Evolutionary conservation across 495 filamentous ascomycete genomes (phyloP), one percentile per base, ranked within the genome.

Genomic region (Aspergillus ostianus): DNA sequence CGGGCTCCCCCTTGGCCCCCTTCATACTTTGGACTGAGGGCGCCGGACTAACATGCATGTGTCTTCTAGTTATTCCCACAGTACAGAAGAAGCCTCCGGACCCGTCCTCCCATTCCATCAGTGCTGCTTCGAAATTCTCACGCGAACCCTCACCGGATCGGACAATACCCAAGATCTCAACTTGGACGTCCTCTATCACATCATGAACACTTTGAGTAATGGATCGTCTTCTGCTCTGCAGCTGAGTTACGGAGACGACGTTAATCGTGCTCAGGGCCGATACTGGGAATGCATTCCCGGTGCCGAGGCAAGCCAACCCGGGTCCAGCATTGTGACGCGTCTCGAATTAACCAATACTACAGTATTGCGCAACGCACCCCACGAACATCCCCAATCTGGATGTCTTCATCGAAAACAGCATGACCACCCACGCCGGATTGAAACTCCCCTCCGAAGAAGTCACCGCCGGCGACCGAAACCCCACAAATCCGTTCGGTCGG

Each of bases 211-310:
- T 9, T 20, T 60, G 17, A 58, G 59, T 59, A 67, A 67, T 48
- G 21, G 55, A 10, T 51, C 57, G 8, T 46, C 53, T 17, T 62
- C 59, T 0, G 59, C 65, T 9, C 23, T 67, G 13, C 45, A 61
- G 9, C 36, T 67, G 10, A 57, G 29, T 47, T 67, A 67, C 15
- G 65, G 65, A 3, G 49, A 53, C 13, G 65, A 67, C 30, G 26
- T 67, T 15, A 7, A 27, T 21, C 58, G 56, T 13, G 61, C 65
- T 12, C 65, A 67, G 20, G 61, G 65, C 23, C 65, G 61, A 20
- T 64, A 64, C 26, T 67, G 65, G 65, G 61, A 64, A 41, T 64
- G 58, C 48, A 61, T 67, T 6, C 62, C 65, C 10, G 65, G 65
- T 5, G 65, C 58, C 12, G 65, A 67, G 62, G 65, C 58, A 49